Evolutionary conservation across 2,329 filamentous ascomycete species (phyloP), one percentile per base, ranked within the genome.

Genomic region (Ceratocystis alfenasii): DNA sequence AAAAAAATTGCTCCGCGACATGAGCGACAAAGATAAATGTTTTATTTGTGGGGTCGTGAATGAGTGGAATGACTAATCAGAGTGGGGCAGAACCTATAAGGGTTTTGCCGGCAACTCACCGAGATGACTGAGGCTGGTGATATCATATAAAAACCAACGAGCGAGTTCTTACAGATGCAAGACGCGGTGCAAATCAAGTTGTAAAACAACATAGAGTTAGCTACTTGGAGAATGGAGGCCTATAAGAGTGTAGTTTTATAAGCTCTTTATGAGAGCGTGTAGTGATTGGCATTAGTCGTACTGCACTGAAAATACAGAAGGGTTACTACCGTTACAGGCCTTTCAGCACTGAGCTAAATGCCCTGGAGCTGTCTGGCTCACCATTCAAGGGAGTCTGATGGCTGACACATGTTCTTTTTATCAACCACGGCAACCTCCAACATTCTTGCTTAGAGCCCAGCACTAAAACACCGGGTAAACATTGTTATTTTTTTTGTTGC

Each of bases 51-150:
- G 64, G 64, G 60, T 44, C 50, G 64, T 48, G 10, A 41, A 41
- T 15, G 62, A 28, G 15, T 12, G 12, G 8, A 8, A 17, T 68
- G 60, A 68, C 66, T 68, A 68, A 68, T 53, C 66, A 60, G 28
- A 59, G 22, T 33, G 45, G 33, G n/a, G 41, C 55, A 48, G 15
- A 8, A 12, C 12, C 8, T 50, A 1, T 12, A 17, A 30, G 10
- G 28, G n/a, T 33, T 50, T 61, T 63, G 46, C 66, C 66, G 41
- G n/a, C 17, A n/a, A 64, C 50, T 41, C 44, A 8, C 66, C 66
- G 63, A 41, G 3, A 17, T 5, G 61, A 22, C 10, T 25, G 20
- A 46, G 30, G 41, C 15, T 41, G 15, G 8, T 59, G 55, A 20
- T 30, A 36, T 20, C 22, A 28, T 15, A 25, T 59, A 17, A 59